Conservation (phyloP, 2,329 filamentous ascomycete species). For the Ophiocordyceps camponoti-saundersi region DNA sequence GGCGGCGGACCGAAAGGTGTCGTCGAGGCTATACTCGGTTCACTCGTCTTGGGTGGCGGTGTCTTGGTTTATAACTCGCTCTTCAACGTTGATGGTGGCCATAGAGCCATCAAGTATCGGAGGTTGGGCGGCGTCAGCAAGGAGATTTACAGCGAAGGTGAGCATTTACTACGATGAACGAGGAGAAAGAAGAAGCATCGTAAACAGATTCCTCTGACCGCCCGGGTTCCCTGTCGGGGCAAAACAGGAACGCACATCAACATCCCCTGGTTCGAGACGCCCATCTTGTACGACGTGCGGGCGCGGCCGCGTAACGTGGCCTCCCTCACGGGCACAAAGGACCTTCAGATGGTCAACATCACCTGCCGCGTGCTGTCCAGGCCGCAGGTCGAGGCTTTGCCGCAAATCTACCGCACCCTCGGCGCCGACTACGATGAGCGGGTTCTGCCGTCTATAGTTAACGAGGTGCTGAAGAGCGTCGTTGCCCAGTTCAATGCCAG, state of each 20-base stretch:
- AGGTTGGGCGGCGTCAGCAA: slow-evolving; percentile 83
- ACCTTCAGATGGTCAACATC: slow-evolving; percentile 99
- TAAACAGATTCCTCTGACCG: not conserved
- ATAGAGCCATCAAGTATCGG: slow-evolving; percentile 97
- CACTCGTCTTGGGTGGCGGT: slow-evolving; percentile 21
- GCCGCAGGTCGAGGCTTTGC: slow-evolving; percentile 72
- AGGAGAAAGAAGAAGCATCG: not conserved
- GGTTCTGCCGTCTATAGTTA: slow-evolving; percentile 91
- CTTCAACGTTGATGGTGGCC: slow-evolving; percentile 89
- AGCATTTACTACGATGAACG: not conserved
- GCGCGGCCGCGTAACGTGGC: slow-evolving; percentile 94
- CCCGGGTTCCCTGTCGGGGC: too few species aligned
- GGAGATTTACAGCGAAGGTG: slow-evolving; percentile 93
- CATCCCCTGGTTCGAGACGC: slow-evolving; percentile 94
- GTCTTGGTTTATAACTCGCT: slow-evolving; percentile 39
- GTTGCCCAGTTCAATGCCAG: slow-evolving; percentile 98
- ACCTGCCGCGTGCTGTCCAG: slow-evolving; percentile 96
- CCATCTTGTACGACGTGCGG: slow-evolving; percentile 92
- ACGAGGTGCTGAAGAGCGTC: slow-evolving; percentile 96
- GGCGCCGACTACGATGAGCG: slow-evolving; percentile 95
- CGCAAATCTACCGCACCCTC: slow-evolving; percentile 92
- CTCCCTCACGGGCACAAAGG: slow-evolving; percentile 94
- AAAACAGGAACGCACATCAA: slow-evolving; percentile 81
- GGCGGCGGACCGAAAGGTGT: slow-evolving; percentile 20
- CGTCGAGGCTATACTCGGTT: slow-evolving; percentile 16